Base-by-base conservation (phyloP, 2,329 filamentous ascomycete species). In the Sordariomycetes sp. region DNA sequence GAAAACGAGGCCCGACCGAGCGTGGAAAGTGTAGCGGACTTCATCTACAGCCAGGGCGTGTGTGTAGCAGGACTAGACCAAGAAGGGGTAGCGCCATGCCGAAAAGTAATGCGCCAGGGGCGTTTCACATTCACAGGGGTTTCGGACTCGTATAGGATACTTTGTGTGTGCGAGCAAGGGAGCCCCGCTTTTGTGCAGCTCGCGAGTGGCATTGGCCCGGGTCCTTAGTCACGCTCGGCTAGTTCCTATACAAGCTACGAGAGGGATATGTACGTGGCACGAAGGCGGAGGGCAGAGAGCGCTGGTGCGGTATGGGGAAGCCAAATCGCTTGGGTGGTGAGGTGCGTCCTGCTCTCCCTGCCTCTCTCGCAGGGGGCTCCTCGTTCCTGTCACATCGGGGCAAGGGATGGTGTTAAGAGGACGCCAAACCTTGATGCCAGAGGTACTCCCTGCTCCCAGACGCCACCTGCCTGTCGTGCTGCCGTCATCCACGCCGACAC, bases 71-170 rank as follows among this genome's bases (percentile, higher is more conserved):
- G 3, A 22, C 7, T 48, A n/a, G 12, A 17, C 15, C 39, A n/a
- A 22, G 10, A 20, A 39, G 36, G 36, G 35, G 39, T 55, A 45
- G 53, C 53, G 53, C 36, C 22, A 55, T 39, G 36, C 42, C n/a
- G 42, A n/a, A 45, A 56, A 52, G 54, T 36, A 56, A 51, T 34
- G 45, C 45, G 45, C 54, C 54, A 56, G 54, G 45, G 54, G 54
- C 45, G 54, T 56, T 56, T 56, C 54, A 56, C 20, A 56, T 51
- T 56, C 52, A 48, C 54, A 55, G 54, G 54, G 54, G 42, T 20
- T 48, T 48, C n/a, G 42, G 42, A 10, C 42, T 39, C 15, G 36
- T 39, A 10, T 12, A 39, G 36, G 36, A 3, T 39, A 39, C 36
- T 32, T 32, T 8, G 28, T 32, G 28, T 8, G 5, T 17, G 36